Percentiles rank a stretch among this genome's conserved stretches.
Evolutionary conservation across 179 eudicot genomes (phyloP).

Genomic region (Sideroxylon spinosum): DNA sequence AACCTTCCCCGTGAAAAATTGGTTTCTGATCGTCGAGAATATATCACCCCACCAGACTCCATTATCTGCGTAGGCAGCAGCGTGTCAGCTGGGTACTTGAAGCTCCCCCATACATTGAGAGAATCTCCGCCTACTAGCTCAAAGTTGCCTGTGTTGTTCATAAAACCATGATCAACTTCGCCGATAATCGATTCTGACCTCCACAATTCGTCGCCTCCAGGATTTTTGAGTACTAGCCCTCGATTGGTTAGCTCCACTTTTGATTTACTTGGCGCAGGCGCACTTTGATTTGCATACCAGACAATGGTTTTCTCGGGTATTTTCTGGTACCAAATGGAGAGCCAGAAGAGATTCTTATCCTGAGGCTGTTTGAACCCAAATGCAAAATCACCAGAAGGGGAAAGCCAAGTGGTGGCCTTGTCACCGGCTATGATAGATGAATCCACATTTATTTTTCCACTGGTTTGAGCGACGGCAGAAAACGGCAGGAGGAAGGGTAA

Average conservation of each 20-base stretch:
- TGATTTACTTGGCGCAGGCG: conserved; percentile 26
- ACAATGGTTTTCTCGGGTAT: conserved; percentile 35
- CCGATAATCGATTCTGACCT: not conserved
- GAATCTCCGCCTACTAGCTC: conserved; percentile 23
- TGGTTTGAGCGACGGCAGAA: conserved; percentile 7
- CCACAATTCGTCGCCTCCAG: conserved; percentile 28
- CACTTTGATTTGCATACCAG: conserved; percentile 32
- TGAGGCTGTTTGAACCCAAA: conserved; percentile 34
- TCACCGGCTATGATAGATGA: not conserved
- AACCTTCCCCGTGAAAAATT: conserved; percentile 18
- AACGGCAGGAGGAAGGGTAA: conserved; percentile 4
- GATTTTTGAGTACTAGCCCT: conserved; percentile 32
- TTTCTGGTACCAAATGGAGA: conserved; percentile 35
- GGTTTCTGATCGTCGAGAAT: not conserved
- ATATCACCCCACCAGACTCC: not conserved
- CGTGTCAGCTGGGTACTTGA: conserved; percentile 18
- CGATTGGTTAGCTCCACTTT: conserved; percentile 20
- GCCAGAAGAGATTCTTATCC: conserved; percentile 22
- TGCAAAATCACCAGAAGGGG: conserved; percentile 36
- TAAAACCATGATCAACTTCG: conserved; percentile 13
- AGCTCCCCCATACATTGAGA: conserved; percentile 17
- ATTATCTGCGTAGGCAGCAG: conserved; percentile 15
- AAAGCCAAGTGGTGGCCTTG: conserved; percentile 21
- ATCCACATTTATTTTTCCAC: no score
- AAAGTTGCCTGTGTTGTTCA: conserved; percentile 37